Evolutionary conservation across 2,329 filamentous ascomycete genomes (phyloP), one percentile per base, ranked within the genome.

Genomic region (Dothiorella sarmentorum): DNA sequence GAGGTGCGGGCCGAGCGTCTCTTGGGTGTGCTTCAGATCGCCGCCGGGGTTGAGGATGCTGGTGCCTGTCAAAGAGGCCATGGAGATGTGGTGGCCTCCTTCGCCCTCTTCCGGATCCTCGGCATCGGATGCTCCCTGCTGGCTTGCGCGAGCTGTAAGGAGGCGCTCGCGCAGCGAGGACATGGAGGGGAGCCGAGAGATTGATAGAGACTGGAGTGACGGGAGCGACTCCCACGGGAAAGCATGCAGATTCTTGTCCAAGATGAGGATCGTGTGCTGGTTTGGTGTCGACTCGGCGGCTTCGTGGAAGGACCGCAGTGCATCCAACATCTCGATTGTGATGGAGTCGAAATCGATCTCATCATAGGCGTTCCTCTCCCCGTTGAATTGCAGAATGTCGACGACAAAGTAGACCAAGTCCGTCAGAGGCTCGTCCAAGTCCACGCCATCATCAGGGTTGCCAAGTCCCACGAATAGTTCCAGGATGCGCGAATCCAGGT

Each of bases 141-240:
- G 6, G 63, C 61, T 62, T 26, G 58, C 17, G 55, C 75, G 78
- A 63, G 87, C 74, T 4, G 71, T 83, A 0, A 88, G 68, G 13
- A 99, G 82, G 6, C 92, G 82, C 31, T 91, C 85, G 13, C 90
- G 85, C 9, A 99, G 81, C 63, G 88, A 91, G 26, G 87, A 87
- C 37, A 99, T 81, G 0, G 91, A 97, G 6, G 93, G 91, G 22
- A 99, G 86, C 11, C 94, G 86, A 3, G 91, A 96, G 33, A 97
- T 87, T 0, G 93, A 88, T 3, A 87, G 79, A 2, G 82, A 83
- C 63, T 90, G 82, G 69, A 99, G 83, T 69, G 91, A 97, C 0
- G 92, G 91, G 35, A 99, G 76, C 0, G 91, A 96, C 70, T 99
- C 94, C 94, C 95, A 99, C 0, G 94, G 94, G 67, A 99, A 96